These are phyloP conservation scores for Ilyonectria mors-panacis DNA, from an alignment of 2,329 filamentous ascomycete genomes.

Conservation along the genomic window DNA sequence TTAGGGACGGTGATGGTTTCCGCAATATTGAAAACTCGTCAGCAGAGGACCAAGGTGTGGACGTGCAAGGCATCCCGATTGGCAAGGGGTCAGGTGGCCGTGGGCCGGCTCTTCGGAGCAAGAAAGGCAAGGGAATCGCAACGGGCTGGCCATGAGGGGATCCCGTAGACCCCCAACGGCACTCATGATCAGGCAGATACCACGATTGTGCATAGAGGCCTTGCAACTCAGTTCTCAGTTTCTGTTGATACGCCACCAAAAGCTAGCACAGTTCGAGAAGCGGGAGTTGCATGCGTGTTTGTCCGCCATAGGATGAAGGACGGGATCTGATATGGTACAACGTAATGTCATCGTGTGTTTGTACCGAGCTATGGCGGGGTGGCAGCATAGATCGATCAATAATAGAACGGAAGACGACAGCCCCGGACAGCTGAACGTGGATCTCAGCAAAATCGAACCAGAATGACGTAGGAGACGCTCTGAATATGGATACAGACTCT, in stretches of 20 bases:
- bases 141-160: conserved; percentile 33
- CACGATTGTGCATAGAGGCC: neutral
- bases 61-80: conserved; percentile 44
- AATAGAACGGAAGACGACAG: conserved; percentile 24
- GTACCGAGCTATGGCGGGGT: conserved; percentile 22
- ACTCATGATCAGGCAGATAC: neutral
- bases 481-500: no score
- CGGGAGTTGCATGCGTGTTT: conserved; percentile 7
- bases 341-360: conserved; percentile 5
- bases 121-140: conserved; percentile 41
- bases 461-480: neutral
- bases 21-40: conserved; percentile 48
- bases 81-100: conserved; percentile 32
- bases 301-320: conserved; percentile 8
- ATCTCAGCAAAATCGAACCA: neutral
- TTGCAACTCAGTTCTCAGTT: neutral
- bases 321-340: conserved; percentile 17
- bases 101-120: conserved; percentile 31
- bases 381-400: conserved; percentile 8
- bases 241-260: conserved; percentile 5
- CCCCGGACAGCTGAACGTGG: neutral
- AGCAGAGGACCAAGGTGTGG: conserved; percentile 50
- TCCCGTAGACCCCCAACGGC: conserved; percentile 10
- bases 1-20: conserved; percentile 85
- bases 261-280: conserved; percentile 7